phyloP scores from a whole-genome alignment of 139 green algal genomes.

The Pseudopediastrum boryanum region DNA sequence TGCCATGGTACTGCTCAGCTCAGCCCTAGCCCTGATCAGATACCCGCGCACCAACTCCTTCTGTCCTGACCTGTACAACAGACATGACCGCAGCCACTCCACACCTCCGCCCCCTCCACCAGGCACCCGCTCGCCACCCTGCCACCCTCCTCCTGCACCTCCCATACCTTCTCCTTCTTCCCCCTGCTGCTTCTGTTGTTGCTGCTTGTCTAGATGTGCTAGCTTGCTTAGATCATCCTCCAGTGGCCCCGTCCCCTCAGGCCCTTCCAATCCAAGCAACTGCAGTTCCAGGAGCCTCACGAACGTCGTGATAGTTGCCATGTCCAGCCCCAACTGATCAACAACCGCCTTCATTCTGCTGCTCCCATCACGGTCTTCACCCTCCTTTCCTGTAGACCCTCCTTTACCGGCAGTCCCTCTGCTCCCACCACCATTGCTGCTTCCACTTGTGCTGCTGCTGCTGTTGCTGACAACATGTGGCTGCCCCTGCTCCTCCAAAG shows the following conservation, averaged over 20 bases:
- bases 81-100: slow-evolving; percentile 41
- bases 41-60: slow-evolving; percentile 74
- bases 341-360: slow-evolving; percentile 1
- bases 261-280: slow-evolving; percentile 65
- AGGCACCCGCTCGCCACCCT: too few species aligned
- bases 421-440: background rate
- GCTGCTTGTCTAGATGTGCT: background rate
- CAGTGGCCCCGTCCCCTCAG: slow-evolving; percentile 65
- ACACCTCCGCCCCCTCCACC: background rate
- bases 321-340: slow-evolving; percentile 54
- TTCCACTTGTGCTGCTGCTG: slow-evolving; percentile 9
- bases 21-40: slow-evolving; percentile 46
- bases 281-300: slow-evolving; percentile 75
- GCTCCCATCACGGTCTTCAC: background rate
- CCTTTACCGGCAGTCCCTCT: background rate
- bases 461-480: background rate
- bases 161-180: background rate
- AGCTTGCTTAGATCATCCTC: slow-evolving; percentile 37
- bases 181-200: slow-evolving; percentile 5
- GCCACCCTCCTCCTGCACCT: background rate
- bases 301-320: slow-evolving; percentile 76
- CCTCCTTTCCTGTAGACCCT: background rate
- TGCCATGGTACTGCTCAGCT: slow-evolving; percentile 60
- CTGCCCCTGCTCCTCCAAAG: background rate
- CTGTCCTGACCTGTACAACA: slow-evolving; percentile 78